Conservation (phyloP, 495 filamentous ascomycete genomes). For the Margaritispora aquatica region DNA sequence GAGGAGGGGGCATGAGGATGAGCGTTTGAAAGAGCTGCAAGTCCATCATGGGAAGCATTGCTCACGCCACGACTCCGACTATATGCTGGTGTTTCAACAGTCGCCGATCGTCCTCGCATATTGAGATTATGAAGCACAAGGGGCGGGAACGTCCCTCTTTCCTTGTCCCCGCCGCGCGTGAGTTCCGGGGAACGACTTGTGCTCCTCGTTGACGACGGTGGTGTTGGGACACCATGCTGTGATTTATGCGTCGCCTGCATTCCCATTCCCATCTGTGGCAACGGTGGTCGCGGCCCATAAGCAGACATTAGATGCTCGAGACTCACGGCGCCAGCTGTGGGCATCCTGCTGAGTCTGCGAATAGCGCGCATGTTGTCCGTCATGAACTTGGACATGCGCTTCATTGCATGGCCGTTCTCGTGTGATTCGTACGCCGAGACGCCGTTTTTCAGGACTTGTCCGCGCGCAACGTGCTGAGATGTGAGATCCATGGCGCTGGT, state of each 20-base stretch:
- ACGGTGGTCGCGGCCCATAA: conserved; percentile 1
- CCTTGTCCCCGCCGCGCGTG: background rate
- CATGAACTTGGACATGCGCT: conserved; percentile 26
- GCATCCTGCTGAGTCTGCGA: conserved; percentile 23
- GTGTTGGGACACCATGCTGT: background rate
- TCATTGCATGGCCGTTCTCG: conserved; percentile 23
- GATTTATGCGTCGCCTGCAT: background rate
- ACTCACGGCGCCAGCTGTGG: background rate
- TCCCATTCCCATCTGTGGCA: background rate
- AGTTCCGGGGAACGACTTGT: background rate
- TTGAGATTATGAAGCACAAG: background rate
- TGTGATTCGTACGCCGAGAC: conserved; percentile 21
- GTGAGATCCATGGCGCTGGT: conserved; percentile 1
- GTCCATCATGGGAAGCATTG: background rate
- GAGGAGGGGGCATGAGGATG: background rate
- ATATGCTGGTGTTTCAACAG: background rate
- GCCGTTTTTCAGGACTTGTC: conserved; percentile 13
- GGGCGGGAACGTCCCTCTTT: background rate
- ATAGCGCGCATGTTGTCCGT: conserved; percentile 23
- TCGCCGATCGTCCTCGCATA: background rate
- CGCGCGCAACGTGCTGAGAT: conserved; percentile 18
- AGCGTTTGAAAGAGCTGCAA: background rate
- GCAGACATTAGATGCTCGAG: conserved; percentile 4
- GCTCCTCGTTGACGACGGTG: background rate
- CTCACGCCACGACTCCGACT: background rate